phyloP scores from a whole-genome alignment of 345 rosid genomes.

The Psidium guajava region DNA sequence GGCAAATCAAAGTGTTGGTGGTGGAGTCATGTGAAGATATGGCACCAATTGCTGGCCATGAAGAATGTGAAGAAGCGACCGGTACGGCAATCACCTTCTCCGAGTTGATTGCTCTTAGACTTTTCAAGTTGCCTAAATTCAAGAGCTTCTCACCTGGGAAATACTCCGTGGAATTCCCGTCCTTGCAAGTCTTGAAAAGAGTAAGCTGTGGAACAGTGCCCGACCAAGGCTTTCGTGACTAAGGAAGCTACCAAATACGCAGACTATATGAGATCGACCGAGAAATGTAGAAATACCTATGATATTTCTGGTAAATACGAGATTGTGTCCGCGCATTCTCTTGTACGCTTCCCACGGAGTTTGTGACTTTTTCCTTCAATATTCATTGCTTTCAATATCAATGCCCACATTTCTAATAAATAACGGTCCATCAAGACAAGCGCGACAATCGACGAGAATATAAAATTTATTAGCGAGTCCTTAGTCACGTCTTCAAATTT shows the following conservation, averaged over 20 bases:
- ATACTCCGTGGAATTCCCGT: fast-evolving
- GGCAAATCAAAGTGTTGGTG: neutral
- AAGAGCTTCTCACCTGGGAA: neutral
- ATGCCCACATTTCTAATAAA: no score
- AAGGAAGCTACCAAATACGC: fast-evolving
- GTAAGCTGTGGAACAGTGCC: no score
- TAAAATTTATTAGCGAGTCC: no score
- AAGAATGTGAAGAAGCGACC: no score
- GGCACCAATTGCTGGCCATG: no score
- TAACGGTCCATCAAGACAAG: no score
- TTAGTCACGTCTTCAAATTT: neutral
- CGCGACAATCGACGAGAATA: no score
- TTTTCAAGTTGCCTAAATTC: no score
- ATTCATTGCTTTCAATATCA: neutral
- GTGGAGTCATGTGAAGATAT: neutral
- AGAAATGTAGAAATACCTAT: no score
- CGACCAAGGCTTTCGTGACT: neutral
- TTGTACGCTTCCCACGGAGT: neutral
- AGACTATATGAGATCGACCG: no score
- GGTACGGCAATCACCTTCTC: no score
- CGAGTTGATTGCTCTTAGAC: no score
- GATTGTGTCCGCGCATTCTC: neutral
- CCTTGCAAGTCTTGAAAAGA: fast-evolving
- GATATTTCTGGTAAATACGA: neutral
- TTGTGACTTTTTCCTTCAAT: neutral